phyloP scores from a whole-genome alignment of 768 basidiomycete genomes.

The Leucosporidium yakuticum region DNA sequence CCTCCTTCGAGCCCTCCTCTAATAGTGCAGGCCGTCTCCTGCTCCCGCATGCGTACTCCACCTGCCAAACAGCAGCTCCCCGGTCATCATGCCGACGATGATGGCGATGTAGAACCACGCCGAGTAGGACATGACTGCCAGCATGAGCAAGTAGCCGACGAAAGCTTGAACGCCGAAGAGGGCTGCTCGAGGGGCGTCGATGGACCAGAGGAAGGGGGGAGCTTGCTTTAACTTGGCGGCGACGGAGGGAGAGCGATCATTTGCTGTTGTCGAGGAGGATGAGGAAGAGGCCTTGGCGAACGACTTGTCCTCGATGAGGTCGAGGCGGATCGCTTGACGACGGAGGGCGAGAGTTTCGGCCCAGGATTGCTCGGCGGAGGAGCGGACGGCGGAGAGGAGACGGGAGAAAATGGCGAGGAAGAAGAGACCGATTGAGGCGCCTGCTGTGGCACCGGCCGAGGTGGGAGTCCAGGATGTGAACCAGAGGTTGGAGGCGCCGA shows the following conservation, averaged over 20 bases:
- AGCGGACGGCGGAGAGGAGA: conserved; percentile 58
- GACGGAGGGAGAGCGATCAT: conserved; percentile 5
- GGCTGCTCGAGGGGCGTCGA: conserved; percentile 66
- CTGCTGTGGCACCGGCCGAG: conserved; percentile 63
- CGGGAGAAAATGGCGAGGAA: conserved; percentile 65
- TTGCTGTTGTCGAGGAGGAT: conserved; percentile 41
- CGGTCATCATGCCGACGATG: conserved; percentile 59
- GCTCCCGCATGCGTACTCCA: background rate
- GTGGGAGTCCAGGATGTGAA: conserved; percentile 65
- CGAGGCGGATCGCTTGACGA: background rate
- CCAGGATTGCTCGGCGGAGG: conserved; percentile 55
- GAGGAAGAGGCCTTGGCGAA: background rate
- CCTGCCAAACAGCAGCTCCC: conserved; percentile 53
- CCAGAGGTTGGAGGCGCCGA: conserved; percentile 28
- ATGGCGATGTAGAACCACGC: conserved; percentile 69
- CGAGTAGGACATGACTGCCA: conserved; percentile 79
- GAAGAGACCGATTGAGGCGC: conserved; percentile 68
- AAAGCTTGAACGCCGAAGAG: conserved; percentile 60
- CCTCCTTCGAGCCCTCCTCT: background rate
- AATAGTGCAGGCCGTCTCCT: background rate
- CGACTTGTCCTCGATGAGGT: background rate
- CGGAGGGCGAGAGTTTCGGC: conserved; percentile 51
- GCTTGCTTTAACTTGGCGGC: conserved; percentile 20
- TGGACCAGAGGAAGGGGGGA: conserved; percentile 60
- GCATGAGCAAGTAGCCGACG: conserved; percentile 67